Conservation (phyloP, 331 rosid species). For the Telfairia occidentalis region DNA sequence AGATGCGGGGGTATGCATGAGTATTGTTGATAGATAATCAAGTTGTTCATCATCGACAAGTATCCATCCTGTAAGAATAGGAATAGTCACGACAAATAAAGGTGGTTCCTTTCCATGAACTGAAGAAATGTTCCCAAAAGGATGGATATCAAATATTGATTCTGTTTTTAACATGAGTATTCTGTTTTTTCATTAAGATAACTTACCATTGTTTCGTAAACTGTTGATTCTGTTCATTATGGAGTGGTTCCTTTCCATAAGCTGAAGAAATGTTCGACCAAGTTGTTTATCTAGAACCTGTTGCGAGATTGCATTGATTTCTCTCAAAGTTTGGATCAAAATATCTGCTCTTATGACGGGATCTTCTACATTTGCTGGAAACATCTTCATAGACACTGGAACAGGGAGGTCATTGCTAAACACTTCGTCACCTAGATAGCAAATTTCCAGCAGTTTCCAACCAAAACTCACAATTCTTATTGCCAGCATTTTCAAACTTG, state of each 20-base stretch:
- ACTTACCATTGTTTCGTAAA: constrained; percentile 49
- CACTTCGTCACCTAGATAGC: constrained; percentile 75
- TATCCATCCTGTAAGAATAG: constrained; percentile 75
- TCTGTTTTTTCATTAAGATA: constrained; percentile 9
- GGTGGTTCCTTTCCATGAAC: too few relatives aligned
- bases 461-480: constrained; percentile 68
- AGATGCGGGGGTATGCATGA: constrained; percentile 30
- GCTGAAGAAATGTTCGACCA: constrained; percentile 66
- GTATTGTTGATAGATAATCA: constrained; percentile 49
- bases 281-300: constrained; percentile 35
- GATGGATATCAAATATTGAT: too few relatives aligned
- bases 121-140: too few relatives aligned
- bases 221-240: constrained; percentile 40
- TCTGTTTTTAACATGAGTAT: too few relatives aligned
- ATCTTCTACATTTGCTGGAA: constrained; percentile 93
- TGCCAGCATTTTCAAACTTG: constrained; percentile 67
- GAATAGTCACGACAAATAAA: too few relatives aligned
- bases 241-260: constrained; percentile 47
- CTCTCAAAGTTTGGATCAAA: constrained; percentile 71
- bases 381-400: constrained; percentile 68
- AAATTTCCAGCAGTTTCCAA: constrained; percentile 58
- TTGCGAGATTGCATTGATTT: constrained; percentile 55
- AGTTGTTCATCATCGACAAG: constrained; percentile 62
- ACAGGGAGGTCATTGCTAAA: constrained; percentile 41
- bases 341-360: constrained; percentile 77